Evolutionary conservation across 2,329 filamentous ascomycete genomes (phyloP), one percentile per base, ranked within the genome.

Genomic region (Alternaria brassicae): DNA sequence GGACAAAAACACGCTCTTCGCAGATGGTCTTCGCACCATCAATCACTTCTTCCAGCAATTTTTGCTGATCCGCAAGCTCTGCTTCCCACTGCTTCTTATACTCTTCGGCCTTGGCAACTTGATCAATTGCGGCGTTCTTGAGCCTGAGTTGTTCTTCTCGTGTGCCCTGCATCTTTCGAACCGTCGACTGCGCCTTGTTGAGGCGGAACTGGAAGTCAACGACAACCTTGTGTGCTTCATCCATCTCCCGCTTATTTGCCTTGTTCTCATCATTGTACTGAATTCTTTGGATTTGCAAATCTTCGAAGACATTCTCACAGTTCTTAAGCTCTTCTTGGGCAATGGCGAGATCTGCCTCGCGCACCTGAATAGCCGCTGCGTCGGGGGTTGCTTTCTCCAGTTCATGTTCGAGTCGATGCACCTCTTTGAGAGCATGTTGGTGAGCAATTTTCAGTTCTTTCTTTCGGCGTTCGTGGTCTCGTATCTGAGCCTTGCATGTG

Each of bases 401-500:
- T 12, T 85, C 89, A 60, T 91, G 83, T 62, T 92, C 88, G 37
- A 96, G 82, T 42, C 87, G 86, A 53, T 87, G 85, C 30, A 90
- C 82, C 6, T 82, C 80, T 51, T 89, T 87, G 51, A 89, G 85
- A 6, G 88, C 85, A 51, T 81, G 78, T 61, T 92, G 88, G 32
- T 84, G 73, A 3, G 83, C 78, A 37, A 86, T 77, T 58, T 84
- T 84, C 15, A 92, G 76, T n/a, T 80, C 74, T 44, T 78, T 76
- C 32, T 77, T 74, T 23, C 75, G 73, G 39, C 77, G 81, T 36
- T 82, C 80, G 65, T 89, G 84, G 25, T 81, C 80, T 13, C 74
- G 72, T 15, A 88, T 67, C 80, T 39, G 83, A 74, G 39, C 47
- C 80, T 81, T 67, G 83, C 85, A 66, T 79, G 80, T 61, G 83